Conservation (phyloP, 208 protist genomes). For the Pavlovales sp. region DNA sequence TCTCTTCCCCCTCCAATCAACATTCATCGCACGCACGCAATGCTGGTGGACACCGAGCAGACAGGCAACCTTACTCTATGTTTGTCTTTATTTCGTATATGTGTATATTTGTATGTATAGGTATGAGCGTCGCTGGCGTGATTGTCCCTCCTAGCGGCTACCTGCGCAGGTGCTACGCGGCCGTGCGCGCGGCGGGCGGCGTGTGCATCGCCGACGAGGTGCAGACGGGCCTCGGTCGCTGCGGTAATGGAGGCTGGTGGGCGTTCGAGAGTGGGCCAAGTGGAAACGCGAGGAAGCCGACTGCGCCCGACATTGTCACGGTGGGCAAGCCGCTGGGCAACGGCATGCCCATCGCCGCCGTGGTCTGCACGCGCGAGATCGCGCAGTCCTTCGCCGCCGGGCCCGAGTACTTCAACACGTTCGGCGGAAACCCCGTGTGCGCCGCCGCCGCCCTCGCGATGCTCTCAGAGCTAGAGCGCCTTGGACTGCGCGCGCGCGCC, state of each 20-base stretch:
- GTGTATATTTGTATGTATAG: no score
- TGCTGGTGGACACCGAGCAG: no score
- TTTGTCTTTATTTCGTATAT: no score
- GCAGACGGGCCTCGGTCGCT: constrained; percentile 69
- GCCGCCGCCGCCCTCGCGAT: constrained; percentile 28
- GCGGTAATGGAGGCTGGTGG: constrained; percentile 55
- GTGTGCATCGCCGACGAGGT: constrained; percentile 74
- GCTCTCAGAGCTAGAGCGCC: not conserved
- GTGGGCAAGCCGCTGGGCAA: constrained; percentile 69
- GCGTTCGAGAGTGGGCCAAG: no score
- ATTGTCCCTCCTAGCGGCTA: constrained; percentile 64
- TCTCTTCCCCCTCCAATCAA: no score
- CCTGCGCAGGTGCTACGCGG: constrained; percentile 57
- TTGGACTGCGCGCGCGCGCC: not conserved
- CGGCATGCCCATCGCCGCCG: constrained; percentile 68
- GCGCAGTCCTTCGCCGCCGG: constrained; percentile 54
- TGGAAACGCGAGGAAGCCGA: constrained; percentile 45
- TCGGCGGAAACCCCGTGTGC: constrained; percentile 40
- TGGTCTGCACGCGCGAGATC: constrained; percentile 54
- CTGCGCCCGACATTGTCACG: constrained; percentile 59
- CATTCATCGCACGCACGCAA: not conserved
- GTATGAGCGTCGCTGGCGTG: constrained; percentile 43
- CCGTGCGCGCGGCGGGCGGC: constrained; percentile 61
- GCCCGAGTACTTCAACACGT: constrained; percentile 59
- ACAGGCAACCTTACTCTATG: no score